These are phyloP conservation scores for Ogataea pilisensis DNA, from an alignment of 805 yeast genomes.

Conservation along the genomic window DNA sequence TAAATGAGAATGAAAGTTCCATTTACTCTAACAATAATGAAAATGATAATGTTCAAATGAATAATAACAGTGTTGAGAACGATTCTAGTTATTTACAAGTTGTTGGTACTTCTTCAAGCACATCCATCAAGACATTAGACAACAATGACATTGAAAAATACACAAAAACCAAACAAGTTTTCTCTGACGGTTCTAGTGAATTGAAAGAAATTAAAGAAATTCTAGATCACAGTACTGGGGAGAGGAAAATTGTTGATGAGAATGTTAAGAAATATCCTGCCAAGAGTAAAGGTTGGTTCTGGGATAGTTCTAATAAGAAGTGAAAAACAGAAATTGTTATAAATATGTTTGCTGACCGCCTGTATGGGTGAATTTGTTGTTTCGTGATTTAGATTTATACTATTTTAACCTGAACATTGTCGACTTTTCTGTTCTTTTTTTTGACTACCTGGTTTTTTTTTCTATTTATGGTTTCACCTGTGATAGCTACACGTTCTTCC, in stretches of 20 bases:
- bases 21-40: neutral
- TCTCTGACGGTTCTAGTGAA: constrained; percentile 40
- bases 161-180: constrained; percentile 34
- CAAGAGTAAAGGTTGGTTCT: constrained; percentile 28
- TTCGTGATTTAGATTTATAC: too few species aligned
- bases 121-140: constrained; percentile 33
- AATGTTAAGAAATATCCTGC: constrained; percentile 11
- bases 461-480: too few species aligned
- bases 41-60: too few species aligned
- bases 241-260: constrained; percentile 26
- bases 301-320: constrained; percentile 19
- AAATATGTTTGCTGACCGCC: too few species aligned
- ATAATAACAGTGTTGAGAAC: too few species aligned
- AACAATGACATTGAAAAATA: constrained; percentile 42
- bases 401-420: too few species aligned
- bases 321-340: too few species aligned
- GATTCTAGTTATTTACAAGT: too few species aligned
- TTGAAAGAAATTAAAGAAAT: constrained; percentile 35
- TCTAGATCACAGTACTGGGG: constrained; percentile 33
- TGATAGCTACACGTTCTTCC: too few species aligned
- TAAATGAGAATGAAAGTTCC: neutral
- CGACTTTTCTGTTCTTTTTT: too few species aligned
- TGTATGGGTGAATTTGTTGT: too few species aligned
- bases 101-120: constrained; percentile 37
- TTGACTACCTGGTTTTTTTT: too few species aligned